Base-by-base conservation (phyloP, 192 early-diverging fungal species). In the Coemansia sp. region DNA sequence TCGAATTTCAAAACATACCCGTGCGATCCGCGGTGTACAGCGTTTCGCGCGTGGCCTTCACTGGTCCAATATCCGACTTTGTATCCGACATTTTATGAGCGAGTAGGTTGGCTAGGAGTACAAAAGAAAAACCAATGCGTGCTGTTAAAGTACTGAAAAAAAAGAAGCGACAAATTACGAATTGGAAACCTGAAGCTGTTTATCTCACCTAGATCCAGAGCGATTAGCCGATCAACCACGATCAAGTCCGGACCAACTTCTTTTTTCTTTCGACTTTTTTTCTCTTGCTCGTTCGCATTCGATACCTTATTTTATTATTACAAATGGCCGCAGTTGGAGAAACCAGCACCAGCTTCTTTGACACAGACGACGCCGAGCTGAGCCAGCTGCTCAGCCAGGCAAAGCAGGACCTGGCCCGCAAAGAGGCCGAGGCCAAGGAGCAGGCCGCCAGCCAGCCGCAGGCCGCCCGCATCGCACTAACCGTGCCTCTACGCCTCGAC, bases 1-100 rank as follows among this genome's bases (percentile, higher is more conserved):
- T 26, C 4, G 2, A 10, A 12, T 27, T 45, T 3, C 25, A 45
- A 14, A 8, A n/a, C 65, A 35, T 73, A 78, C 75, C 75, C 25
- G 70, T n/a, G 59, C 75, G 75, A 43, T 78, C 75, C 4, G 70
- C 75, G 1, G 75, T 78, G 58, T 78, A 71, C 17, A 78, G 58
- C 8, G 38, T 78, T 41, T 78, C 75, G 61, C 70, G 75, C 10
- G 75, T 78, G 5, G 74, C 67, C 57, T 66, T 77, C 21, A 66
- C 60, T 17, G 57, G 57, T 2, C 67, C 71, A 36, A 29, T 29
- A 3, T 53, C 38, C n/a, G 27, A 36, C 70, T 67, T 73, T 43
- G 23, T 29, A 21, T 39, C 8, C 17, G 19, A 19, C n/a, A n/a
- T n/a, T n/a, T n/a, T n/a, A n/a, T 36, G 62, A n/a, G 57, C 19